Base-by-base conservation (phyloP, 495 filamentous ascomycete genomes). In the Opeltia flavorubescens region DNA sequence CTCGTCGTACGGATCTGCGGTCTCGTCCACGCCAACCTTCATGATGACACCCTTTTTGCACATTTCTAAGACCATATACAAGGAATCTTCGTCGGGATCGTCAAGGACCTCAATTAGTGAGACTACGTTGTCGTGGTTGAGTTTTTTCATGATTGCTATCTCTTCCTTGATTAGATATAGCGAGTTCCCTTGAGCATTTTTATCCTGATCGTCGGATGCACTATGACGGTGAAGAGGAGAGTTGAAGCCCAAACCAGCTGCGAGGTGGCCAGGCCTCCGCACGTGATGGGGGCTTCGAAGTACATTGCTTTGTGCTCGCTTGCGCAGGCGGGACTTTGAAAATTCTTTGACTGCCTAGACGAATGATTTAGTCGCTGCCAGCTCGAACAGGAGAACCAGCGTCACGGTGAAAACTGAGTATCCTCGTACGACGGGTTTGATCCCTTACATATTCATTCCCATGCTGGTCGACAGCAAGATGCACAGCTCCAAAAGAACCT, bases 51-150 rank as follows among this genome's bases (percentile, higher is more conserved):
- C 91, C 58, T 96, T 96, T 55, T 94, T 91, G 68, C 91, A 98
- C 86, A 94, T 91, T 61, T 98, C 91, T 59, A 98, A 74, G 4
- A 98, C 91, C 85, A 98, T 96, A 61, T 95, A 98, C 18, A 98
- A 65, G 1, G 88, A 93, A 58, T 98, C 91, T 53, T 95, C 89
- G 27, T 84, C 78, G 2, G 91, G 93, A 55, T 96, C 93, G 59
- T 98, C 91, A 27, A 98, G 64, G 0, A 98, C 91, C 61, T 98
- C 91, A 51, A 91, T 83, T 26, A 98, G 66, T 26, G 81, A 80
- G n/a, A 94, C 89, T 31, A 98, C 66, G 60, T 98, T 98, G 33
- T 75, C 78, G 53, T 98, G 91, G 58, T 95, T 79, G 40, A 98
- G 72, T 62, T 98, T 96, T 68, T 98, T 98, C 85, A 98, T 95